phyloP scores from a whole-genome alignment of 305 asterid genomes.

The Ilex paraguariensis region DNA sequence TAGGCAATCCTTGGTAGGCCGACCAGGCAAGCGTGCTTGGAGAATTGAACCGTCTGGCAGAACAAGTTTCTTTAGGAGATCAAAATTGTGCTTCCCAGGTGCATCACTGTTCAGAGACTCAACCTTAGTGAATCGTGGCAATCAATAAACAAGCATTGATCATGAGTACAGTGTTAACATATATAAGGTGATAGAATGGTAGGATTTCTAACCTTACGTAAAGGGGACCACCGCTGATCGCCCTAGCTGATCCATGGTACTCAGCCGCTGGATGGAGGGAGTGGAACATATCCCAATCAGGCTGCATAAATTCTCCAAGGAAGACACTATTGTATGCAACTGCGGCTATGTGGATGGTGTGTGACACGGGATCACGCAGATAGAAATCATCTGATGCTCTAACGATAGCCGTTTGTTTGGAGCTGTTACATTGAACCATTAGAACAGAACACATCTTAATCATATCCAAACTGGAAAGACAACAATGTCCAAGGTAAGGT shows the following conservation, averaged over 20 bases:
- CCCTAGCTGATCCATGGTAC: slow-evolving; percentile 90
- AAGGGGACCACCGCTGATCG: slow-evolving; percentile 87
- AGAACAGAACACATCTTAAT: neutral
- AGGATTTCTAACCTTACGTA: slow-evolving; percentile 55
- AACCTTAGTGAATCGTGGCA: slow-evolving; percentile 10
- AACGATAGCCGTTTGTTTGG: too few species aligned
- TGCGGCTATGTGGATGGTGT: too few species aligned
- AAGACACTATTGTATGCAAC: too few species aligned
- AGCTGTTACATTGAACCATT: too few species aligned
- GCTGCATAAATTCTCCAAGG: slow-evolving; percentile 76
- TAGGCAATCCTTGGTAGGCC: slow-evolving; percentile 89
- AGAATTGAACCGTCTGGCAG: slow-evolving; percentile 83
- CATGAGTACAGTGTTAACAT: neutral
- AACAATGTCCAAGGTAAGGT: too few species aligned
- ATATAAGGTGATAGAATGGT: neutral
- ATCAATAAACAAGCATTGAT: neutral
- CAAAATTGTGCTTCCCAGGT: slow-evolving; percentile 90
- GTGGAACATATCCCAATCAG: slow-evolving; percentile 99
- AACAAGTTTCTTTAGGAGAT: slow-evolving; percentile 70
- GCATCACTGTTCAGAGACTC: too few species aligned
- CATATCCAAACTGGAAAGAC: slow-evolving; percentile 2
- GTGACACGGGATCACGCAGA: too few species aligned
- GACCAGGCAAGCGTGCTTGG: slow-evolving; percentile 85
- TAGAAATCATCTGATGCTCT: too few species aligned
- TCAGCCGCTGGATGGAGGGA: slow-evolving; percentile 88